Evolutionary conservation across 805 yeast species (phyloP).

Genomic region (Blastobotrys parvus): DNA sequence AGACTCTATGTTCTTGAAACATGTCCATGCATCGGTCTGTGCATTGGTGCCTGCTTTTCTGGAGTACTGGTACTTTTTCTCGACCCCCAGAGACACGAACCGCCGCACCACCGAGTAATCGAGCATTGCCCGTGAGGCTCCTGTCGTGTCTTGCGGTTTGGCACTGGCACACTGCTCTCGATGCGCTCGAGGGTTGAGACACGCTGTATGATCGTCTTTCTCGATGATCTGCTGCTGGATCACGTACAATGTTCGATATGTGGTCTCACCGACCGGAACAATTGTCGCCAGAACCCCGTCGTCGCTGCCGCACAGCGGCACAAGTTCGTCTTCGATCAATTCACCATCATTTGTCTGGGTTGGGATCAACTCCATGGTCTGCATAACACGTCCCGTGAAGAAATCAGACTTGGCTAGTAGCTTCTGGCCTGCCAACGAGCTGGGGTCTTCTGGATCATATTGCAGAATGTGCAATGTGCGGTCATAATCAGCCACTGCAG

Average conservation of each 20-base stretch:
- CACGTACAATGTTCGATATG: conserved; percentile 73
- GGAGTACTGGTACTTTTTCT: conserved; percentile 20
- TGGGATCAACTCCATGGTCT: conserved; percentile 23
- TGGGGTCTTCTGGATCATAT: conserved; percentile 88
- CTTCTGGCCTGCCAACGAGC: conserved; percentile 70
- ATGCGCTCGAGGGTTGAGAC: conserved; percentile 59
- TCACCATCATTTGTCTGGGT: conserved; percentile 7
- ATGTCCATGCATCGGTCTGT: conserved; percentile 18
- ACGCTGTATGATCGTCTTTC: conserved; percentile 62
- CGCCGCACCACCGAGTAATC: conserved; percentile 22
- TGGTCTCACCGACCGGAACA: conserved; percentile 63
- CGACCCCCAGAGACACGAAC: conserved; percentile 20
- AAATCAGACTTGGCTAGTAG: conserved; percentile 64
- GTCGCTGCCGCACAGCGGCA: conserved; percentile 57
- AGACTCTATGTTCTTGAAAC: no score
- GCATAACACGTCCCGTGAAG: conserved; percentile 47
- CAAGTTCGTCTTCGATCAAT: conserved; percentile 27
- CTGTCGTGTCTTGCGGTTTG: conserved; percentile 4
- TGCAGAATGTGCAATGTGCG: conserved; percentile 63
- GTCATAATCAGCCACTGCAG: conserved; percentile 61
- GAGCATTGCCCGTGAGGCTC: conserved; percentile 16
- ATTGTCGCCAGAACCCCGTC: conserved; percentile 78
- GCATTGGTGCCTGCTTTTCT: conserved; percentile 26
- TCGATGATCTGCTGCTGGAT: conserved; percentile 83
- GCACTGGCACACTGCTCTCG: conserved; percentile 14